Evolutionary conservation across 176 grass and related monocot genomes (phyloP).

Genomic region (Zoysia japonica): DNA sequence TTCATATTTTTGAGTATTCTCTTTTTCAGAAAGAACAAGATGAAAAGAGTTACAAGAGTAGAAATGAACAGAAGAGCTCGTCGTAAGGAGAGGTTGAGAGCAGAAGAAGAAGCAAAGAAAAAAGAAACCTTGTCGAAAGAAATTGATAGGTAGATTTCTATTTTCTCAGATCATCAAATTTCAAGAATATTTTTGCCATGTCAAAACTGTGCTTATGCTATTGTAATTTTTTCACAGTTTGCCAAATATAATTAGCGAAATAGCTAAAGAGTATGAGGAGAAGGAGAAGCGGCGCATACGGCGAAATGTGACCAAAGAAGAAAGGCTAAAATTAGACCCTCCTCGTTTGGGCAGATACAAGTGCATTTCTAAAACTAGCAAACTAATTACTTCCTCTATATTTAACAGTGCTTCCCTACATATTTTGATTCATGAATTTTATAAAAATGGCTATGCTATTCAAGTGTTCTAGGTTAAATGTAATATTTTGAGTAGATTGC

Average conservation of each 20-base stretch:
- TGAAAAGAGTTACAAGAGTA: conserved; percentile 84
- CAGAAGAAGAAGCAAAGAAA: conserved; percentile 71
- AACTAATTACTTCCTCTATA: neutral
- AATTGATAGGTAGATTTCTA: conserved; percentile 72
- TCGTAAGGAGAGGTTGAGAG: conserved; percentile 72
- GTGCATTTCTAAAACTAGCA: conserved; percentile 40
- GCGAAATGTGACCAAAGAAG: conserved; percentile 62
- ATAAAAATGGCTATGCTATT: neutral
- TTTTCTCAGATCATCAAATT: conserved; percentile 18
- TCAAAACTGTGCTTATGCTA: neutral
- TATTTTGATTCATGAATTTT: neutral
- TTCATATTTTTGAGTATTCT: neutral
- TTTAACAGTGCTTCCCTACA: conserved; percentile 7
- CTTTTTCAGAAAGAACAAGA: conserved; percentile 66
- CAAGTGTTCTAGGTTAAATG: neutral
- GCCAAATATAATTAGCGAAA: conserved; percentile 80
- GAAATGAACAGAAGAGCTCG: conserved; percentile 80
- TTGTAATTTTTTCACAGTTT: conserved; percentile 53
- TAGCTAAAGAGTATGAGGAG: conserved; percentile 91
- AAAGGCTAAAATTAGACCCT: conserved; percentile 72
- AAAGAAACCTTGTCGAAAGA: conserved; percentile 64
- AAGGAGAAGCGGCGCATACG: conserved; percentile 67
- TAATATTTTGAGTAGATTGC: neutral
- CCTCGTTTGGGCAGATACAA: conserved; percentile 91
- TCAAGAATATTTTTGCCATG: neutral